Evolutionary conservation across 495 filamentous ascomycete genomes (phyloP).

Genomic region (Emericellopsis terricola): DNA sequence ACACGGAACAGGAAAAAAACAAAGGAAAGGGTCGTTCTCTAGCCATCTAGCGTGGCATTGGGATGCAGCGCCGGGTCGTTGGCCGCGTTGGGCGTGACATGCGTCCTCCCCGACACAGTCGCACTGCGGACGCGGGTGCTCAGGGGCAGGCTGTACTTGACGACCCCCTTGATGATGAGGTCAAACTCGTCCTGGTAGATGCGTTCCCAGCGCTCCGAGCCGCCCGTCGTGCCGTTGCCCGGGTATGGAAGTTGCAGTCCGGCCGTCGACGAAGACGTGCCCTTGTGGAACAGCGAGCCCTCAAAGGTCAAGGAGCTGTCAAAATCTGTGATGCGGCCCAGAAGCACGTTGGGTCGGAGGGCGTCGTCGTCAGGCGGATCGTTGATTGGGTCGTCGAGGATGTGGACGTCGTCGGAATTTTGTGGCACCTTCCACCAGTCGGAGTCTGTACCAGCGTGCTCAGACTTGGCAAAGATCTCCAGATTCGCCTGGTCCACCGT

Average conservation of each 20-base stretch:
- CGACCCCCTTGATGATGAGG: conserved; percentile 70
- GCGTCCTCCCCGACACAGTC: conserved; percentile 28
- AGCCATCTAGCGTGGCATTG: conserved; percentile 10
- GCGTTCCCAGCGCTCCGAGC: conserved; percentile 78
- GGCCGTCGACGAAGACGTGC: conserved; percentile 48
- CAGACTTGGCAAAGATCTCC: conserved; percentile 85
- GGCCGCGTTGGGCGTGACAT: conserved; percentile 30
- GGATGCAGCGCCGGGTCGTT: conserved; percentile 20
- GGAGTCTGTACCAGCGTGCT: conserved; percentile 57
- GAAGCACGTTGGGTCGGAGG: conserved; percentile 57
- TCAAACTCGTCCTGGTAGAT: conserved; percentile 85
- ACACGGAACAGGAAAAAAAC: conserved; percentile 8
- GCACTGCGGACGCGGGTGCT: conserved; percentile 44
- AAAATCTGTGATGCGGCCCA: conserved; percentile 73
- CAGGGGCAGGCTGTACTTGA: conserved; percentile 79
- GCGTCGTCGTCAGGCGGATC: conserved; percentile 43
- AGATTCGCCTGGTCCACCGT: conserved; percentile 70
- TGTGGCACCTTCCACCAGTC: conserved; percentile 51
- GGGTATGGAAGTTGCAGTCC: conserved; percentile 66
- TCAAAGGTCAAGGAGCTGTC: conserved; percentile 80
- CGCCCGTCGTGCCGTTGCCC: conserved; percentile 77
- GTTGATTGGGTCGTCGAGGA: conserved; percentile 40
- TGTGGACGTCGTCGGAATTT: conserved; percentile 6
- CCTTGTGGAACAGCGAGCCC: conserved; percentile 60
- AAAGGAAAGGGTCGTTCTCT: too few relatives aligned